phyloP scores from a whole-genome alignment of 768 basidiomycete genomes.

The Phaeotremella fagi region DNA sequence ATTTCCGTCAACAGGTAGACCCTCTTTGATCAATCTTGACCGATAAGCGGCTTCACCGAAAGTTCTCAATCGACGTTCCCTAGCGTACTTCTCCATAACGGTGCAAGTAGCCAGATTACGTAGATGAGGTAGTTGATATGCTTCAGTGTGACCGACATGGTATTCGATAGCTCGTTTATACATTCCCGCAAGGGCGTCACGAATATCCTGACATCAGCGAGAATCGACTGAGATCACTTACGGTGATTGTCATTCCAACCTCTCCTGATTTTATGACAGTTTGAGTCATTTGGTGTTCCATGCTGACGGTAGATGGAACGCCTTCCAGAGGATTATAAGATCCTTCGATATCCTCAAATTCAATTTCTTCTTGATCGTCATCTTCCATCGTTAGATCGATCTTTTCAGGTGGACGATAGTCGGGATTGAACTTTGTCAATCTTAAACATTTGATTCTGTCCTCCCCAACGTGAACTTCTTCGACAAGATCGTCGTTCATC shows the following conservation, averaged over 20 bases:
- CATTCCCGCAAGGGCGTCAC: conserved; percentile 8
- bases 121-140: conserved; percentile 62
- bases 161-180: conserved; percentile 32
- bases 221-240: neutral
- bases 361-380: neutral
- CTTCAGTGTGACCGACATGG: conserved; percentile 20
- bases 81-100: conserved; percentile 73
- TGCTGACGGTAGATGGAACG: conserved; percentile 6
- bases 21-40: conserved; percentile 60
- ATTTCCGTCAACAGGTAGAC: conserved; percentile 48
- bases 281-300: conserved; percentile 21
- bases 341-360: neutral
- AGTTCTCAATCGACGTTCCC: conserved; percentile 81
- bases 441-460: conserved; percentile 21
- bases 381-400: neutral
- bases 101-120: conserved; percentile 65
- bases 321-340: conserved; percentile 11
- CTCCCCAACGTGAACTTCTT: conserved; percentile 27
- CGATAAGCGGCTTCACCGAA: conserved; percentile 70
- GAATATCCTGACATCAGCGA: conserved; percentile 15
- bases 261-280: conserved; percentile 13
- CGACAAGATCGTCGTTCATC: conserved; percentile 24
- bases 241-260: conserved; percentile 17
- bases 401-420: neutral
- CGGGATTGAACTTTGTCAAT: conserved; percentile 35